phyloP scores from a whole-genome alignment of 2,329 filamentous ascomycete genomes.

The Diaporthe caulivora region DNA sequence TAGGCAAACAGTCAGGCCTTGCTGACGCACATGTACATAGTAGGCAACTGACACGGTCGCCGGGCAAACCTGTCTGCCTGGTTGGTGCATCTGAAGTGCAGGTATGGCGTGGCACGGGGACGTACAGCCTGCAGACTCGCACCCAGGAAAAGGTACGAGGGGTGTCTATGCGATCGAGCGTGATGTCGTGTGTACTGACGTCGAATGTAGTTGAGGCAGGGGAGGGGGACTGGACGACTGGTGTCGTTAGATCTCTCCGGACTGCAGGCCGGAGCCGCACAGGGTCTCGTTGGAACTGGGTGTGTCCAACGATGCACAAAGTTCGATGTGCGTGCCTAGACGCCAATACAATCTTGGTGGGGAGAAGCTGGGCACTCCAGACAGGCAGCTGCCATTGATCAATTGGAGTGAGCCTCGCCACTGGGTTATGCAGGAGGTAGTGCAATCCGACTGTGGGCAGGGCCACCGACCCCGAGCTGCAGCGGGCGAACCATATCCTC shows the following conservation, averaged over 20 bases:
- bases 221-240: background rate
- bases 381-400: conserved; percentile 35
- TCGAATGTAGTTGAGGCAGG: background rate
- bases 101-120: conserved; percentile 31
- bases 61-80: conserved; percentile 33
- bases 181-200: conserved; percentile 25
- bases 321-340: conserved; percentile 10
- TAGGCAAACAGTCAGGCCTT: conserved; percentile 24
- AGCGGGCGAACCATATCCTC: conserved; percentile 33
- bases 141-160: conserved; percentile 6
- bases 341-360: conserved; percentile 22
- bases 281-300: conserved; percentile 14
- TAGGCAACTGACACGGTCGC: conserved; percentile 12
- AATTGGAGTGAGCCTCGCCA: conserved; percentile 36
- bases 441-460: conserved; percentile 6
- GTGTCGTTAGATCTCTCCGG: conserved; percentile 26
- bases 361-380: conserved; percentile 20
- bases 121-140: conserved; percentile 35
- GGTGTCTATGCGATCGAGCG: conserved; percentile 25
- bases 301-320: background rate
- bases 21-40: conserved; percentile 33
- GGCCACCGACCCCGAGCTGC: conserved; percentile 17
- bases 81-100: conserved; percentile 34
- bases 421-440: conserved; percentile 27
- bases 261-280: conserved; percentile 33